Evolutionary conservation across 2,329 filamentous ascomycete species (phyloP).

Genomic region (Curvularia sp.): DNA sequence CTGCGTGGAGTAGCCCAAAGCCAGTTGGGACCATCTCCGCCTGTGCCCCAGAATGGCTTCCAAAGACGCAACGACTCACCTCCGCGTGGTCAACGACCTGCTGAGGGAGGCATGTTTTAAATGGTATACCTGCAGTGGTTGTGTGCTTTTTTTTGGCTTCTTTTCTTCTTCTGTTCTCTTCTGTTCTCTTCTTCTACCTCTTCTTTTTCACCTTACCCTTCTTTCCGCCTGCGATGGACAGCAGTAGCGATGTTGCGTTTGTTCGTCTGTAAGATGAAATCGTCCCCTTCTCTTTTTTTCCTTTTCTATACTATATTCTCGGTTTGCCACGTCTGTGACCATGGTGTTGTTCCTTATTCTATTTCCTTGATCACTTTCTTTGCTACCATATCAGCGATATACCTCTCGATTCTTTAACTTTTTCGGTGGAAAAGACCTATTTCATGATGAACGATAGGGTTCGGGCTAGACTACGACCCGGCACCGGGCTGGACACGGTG

Average conservation of each 20-base stretch:
- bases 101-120: slow-evolving; percentile 50
- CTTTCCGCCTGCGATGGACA: slow-evolving; percentile 15
- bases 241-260: slow-evolving; percentile 11
- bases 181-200: not conserved
- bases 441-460: slow-evolving; percentile 29
- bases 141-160: not conserved
- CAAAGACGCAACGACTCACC: slow-evolving; percentile 40
- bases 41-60: slow-evolving; percentile 39
- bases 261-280: slow-evolving; percentile 4
- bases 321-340: slow-evolving; percentile 22
- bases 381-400: slow-evolving; percentile 36
- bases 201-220: not conserved
- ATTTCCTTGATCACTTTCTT: slow-evolving; percentile 9
- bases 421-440: slow-evolving; percentile 18
- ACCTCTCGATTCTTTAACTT: slow-evolving; percentile 34
- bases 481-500: slow-evolving; percentile 44
- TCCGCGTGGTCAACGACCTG: slow-evolving; percentile 37
- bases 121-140: not conserved
- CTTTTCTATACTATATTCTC: slow-evolving; percentile 13
- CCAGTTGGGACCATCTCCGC: slow-evolving; percentile 35
- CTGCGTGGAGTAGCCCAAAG: slow-evolving; percentile 53
- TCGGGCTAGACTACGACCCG: slow-evolving; percentile 34
- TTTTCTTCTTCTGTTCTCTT: not conserved
- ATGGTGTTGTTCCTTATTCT: slow-evolving; percentile 29
- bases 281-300: slow-evolving; percentile 20